Percentiles rank a stretch among this genome's conserved stretches.
Evolutionary conservation across 495 filamentous ascomycete genomes (phyloP).

Genomic region (Penicillium verhagenii): DNA sequence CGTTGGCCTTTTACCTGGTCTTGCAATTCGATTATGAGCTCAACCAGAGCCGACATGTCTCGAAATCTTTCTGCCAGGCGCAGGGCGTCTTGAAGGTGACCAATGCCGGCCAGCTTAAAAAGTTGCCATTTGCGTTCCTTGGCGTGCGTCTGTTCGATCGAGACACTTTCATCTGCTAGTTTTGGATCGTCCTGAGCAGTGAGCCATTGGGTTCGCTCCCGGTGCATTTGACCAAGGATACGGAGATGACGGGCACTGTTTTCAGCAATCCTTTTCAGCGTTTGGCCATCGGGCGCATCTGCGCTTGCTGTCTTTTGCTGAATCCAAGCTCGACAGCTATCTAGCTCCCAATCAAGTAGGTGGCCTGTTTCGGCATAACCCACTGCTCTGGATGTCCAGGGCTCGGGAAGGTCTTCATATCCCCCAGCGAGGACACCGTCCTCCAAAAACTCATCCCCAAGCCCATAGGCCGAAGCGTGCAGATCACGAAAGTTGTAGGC

Average conservation of each 20-base stretch:
- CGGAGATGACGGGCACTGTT: constrained; percentile 57
- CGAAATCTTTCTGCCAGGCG: constrained; percentile 69
- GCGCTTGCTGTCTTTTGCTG: constrained; percentile 30
- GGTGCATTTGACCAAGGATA: constrained; percentile 57
- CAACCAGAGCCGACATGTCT: constrained; percentile 68
- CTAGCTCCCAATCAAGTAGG: constrained; percentile 44
- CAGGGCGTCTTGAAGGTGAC: constrained; percentile 65
- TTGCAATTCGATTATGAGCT: constrained; percentile 53
- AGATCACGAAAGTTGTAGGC: constrained; percentile 71
- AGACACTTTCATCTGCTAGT: constrained; percentile 41
- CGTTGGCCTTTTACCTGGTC: constrained; percentile 35
- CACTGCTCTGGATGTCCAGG: constrained; percentile 68
- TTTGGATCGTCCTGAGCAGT: constrained; percentile 48
- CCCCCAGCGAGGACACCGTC: constrained; percentile 63
- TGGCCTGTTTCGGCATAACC: constrained; percentile 51
- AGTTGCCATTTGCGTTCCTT: constrained; percentile 58
- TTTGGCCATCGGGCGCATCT: constrained; percentile 32
- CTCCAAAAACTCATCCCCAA: constrained; percentile 59
- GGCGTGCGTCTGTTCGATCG: constrained; percentile 47
- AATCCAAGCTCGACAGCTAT: constrained; percentile 42
- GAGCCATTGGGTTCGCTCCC: constrained; percentile 63
- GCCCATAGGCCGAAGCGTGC: constrained; percentile 66
- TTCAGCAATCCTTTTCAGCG: constrained; percentile 46
- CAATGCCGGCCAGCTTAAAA: constrained; percentile 65
- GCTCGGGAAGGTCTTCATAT: constrained; percentile 66